These are phyloP conservation scores for Penicillium sp. DNA, from an alignment of 2,329 filamentous ascomycete genomes.

Conservation along the genomic window DNA sequence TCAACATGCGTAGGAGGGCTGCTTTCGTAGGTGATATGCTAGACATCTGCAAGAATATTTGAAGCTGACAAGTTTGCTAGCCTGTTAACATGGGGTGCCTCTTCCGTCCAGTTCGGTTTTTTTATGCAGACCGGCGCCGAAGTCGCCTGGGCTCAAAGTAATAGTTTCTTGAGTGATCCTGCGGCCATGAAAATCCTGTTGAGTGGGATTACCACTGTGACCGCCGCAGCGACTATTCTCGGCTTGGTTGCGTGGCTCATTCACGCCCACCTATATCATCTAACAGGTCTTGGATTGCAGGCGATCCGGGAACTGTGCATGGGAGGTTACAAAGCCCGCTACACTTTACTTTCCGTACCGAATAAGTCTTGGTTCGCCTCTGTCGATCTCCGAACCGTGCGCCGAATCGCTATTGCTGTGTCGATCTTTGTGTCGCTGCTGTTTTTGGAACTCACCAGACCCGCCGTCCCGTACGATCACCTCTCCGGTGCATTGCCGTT, in stretches of 20 bases:
- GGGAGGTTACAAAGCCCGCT: constrained; percentile 16
- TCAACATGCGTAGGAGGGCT: constrained; percentile 24
- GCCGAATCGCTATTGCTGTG: constrained; percentile 17
- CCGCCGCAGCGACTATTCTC: constrained; percentile 25
- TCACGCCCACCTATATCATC: constrained; percentile 29
- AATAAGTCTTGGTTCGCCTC: constrained; percentile 19
- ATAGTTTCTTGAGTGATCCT: constrained; percentile 36
- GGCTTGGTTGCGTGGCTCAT: constrained; percentile 29
- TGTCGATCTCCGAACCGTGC: constrained; percentile 18
- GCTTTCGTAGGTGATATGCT: constrained; percentile 27
- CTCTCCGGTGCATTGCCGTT: constrained; percentile 37
- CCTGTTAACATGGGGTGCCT: constrained; percentile 30
- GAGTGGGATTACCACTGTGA: constrained; percentile 33
- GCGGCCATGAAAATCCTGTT: constrained; percentile 39
- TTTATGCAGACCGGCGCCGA: constrained; percentile 42
- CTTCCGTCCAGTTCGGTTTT: constrained; percentile 39
- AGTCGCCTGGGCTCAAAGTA: constrained; percentile 38
- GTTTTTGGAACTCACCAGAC: constrained; percentile 28
- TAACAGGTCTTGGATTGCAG: constrained; percentile 23
- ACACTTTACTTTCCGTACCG: constrained; percentile 18
- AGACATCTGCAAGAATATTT: neutral
- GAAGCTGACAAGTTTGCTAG: constrained; percentile 14
- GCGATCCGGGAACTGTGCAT: constrained; percentile 18
- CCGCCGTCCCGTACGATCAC: constrained; percentile 37
- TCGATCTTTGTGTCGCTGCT: constrained; percentile 27